These are phyloP conservation scores for Clathrospora elynae DNA, from an alignment of 2,329 filamentous ascomycete genomes.

Conservation along the genomic window DNA sequence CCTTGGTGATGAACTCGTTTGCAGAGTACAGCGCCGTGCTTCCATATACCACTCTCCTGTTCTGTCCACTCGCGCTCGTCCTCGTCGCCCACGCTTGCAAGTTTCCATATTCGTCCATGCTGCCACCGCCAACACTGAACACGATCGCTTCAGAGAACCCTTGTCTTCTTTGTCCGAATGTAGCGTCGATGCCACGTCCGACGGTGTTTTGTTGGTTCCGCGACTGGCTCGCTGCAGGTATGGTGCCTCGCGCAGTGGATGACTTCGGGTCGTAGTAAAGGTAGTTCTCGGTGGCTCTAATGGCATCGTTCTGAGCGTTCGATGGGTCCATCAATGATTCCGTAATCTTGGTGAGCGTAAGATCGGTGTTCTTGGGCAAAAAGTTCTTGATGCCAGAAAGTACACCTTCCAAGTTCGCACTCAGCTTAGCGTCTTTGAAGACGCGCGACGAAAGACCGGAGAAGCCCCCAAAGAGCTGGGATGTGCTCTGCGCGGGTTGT, in stretches of 20 bases:
- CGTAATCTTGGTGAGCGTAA: slow-evolving; percentile 96
- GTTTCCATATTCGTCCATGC: slow-evolving; percentile 99
- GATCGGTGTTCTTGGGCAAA: slow-evolving; percentile 90
- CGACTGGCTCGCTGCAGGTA: slow-evolving; percentile 75
- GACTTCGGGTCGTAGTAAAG: slow-evolving; percentile 96
- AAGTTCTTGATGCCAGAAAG: slow-evolving; percentile 98
- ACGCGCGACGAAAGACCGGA: slow-evolving; percentile 88
- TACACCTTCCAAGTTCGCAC: slow-evolving; percentile 87
- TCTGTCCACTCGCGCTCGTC: slow-evolving; percentile 67
- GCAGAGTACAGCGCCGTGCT: slow-evolving; percentile 77
- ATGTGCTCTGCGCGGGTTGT: slow-evolving; percentile 66
- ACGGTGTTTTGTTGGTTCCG: slow-evolving; percentile 49
- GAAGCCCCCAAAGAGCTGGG: slow-evolving; percentile 90
- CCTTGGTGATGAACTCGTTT: slow-evolving; percentile 63
- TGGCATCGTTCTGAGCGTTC: slow-evolving; percentile 85
- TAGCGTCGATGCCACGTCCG: slow-evolving; percentile 71
- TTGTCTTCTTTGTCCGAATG: slow-evolving; percentile 87
- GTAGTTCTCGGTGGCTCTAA: slow-evolving; percentile 95
- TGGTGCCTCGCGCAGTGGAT: slow-evolving; percentile 87
- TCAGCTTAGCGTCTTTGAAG: slow-evolving; percentile 87
- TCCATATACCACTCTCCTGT: slow-evolving; percentile 88
- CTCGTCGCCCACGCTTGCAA: slow-evolving; percentile 92
- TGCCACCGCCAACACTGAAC: slow-evolving; percentile 91
- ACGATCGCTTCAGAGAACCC: slow-evolving; percentile 89
- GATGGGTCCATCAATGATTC: slow-evolving; percentile 98